Conservation (phyloP, 2,329 filamentous ascomycete species). For the Fusarium setosum region DNA sequence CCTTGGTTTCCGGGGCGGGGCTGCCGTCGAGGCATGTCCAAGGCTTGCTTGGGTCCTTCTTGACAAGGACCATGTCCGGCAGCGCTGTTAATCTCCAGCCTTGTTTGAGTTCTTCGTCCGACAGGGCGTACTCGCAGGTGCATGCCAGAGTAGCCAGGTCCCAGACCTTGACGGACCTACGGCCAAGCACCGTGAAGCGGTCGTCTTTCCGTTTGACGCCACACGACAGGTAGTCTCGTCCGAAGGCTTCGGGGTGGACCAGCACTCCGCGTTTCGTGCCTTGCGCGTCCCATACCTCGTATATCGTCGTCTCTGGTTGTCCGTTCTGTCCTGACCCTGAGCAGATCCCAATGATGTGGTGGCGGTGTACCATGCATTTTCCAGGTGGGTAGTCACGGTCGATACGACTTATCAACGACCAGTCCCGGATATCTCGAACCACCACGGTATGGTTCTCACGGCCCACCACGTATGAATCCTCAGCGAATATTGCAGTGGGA, state of each 20-base stretch:
- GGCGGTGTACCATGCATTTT: too few species aligned
- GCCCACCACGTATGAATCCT: neutral
- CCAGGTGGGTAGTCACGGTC: neutral
- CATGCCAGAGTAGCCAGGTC: constrained; percentile 3
- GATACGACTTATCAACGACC: constrained; percentile 1
- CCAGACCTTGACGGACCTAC: neutral
- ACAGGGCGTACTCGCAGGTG: neutral
- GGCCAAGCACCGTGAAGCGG: neutral
- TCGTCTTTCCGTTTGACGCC: too few species aligned
- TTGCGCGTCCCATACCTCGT: constrained; percentile 17
- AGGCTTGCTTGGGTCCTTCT: neutral
- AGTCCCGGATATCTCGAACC: constrained; percentile 11
- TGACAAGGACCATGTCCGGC: neutral
- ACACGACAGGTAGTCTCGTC: too few species aligned
- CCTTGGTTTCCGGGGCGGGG: neutral
- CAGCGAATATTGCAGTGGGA: neutral
- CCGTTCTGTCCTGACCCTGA: too few species aligned
- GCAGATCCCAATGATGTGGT: too few species aligned
- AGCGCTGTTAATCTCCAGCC: neutral
- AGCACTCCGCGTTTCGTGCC: constrained; percentile 7
- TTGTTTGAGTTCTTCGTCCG: neutral
- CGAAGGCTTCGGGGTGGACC: neutral
- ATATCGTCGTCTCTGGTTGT: neutral
- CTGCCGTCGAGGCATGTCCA: neutral
- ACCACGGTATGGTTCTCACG: neutral